Base-by-base conservation (phyloP, 2,329 filamentous ascomycete species). In the Peltaster fructicola region DNA sequence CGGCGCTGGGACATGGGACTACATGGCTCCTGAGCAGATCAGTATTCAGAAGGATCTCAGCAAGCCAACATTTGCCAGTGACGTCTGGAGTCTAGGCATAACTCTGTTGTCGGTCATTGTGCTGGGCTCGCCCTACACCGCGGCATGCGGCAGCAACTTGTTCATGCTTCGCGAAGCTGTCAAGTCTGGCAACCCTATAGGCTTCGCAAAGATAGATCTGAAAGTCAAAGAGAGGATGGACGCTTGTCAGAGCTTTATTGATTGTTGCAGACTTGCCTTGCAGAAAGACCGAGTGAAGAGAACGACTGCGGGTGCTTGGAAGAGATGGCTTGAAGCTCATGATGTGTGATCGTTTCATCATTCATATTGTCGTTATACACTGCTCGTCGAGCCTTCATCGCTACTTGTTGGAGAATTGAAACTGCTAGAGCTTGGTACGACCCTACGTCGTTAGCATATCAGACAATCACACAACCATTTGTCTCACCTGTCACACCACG, bases 401-500 rank as follows among this genome's bases (percentile, higher is more conserved):
- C 10, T n/a, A 22, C 8, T n/a, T 11, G 10, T 22, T 22, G 20
- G 20, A n/a, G n/a, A n/a, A n/a, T 22, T 7, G 20, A 22, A 11
- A 22, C 20, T 13, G 14, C 8, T 22, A n/a, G 10, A 7, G 14
- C 8, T 13, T 13, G n/a, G 14, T 22, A n/a, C 20, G 22, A 17
- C 19, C 20, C 20, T 7, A 14, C 22, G 21, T 33, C 29, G 10
- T 34, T 25, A 18, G 27, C 15, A 36, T 18, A 6, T 2, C 27
- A 14, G 25, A 69, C 65, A 30, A 52, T 52, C 25, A 51, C 25
- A 90, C 68, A 3, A 81, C 72, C n/a, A n/a, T n/a, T n/a, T n/a
- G n/a, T n/a, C n/a, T n/a, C n/a, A n/a, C 32, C 81, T 62, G 48
- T 63, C 69, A 48, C 85, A 95, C 84, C 85, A 93, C 0, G 77